Base-by-base conservation (phyloP, 805 yeast species). In the Metschnikowia shivogae region DNA sequence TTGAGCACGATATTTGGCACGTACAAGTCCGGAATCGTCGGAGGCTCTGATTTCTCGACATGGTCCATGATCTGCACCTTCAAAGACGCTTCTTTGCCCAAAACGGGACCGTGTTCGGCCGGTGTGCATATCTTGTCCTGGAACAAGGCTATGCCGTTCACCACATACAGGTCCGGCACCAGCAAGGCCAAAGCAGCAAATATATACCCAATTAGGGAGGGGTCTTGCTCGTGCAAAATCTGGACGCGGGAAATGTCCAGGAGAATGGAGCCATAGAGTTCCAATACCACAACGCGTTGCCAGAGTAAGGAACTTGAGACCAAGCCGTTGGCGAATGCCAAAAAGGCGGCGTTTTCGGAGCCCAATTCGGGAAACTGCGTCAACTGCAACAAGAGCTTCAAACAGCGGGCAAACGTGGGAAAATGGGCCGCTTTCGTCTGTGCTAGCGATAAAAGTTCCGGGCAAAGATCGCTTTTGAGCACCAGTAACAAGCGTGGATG, bases 31-130 rank as follows among this genome's bases (percentile, higher is more conserved):
- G 93, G 86, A 11, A 67, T 51, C 2, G 70, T 57, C 0, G 97
- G 97, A 0, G 96, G 82, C 24, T 86, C 95, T 0, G 68, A 54
- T 56, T 89, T 89, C 59, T 92, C 98, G 20, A 93, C 71, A 43
- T 83, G 77, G 45, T 92, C 97, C 27, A 90, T 70, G 45, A 81
- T 75, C 11, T 81, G 67, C 0, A 82, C 70, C 52, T 80, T 78
- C 38, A 76, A 63, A 0, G 86, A 76, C 9, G 60, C 61, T 4
- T 67, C 62, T 12, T 62, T 59, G 0, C 81, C 72, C 26, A 82
- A 63, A 30, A 50, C 42, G 3, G 42, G 17, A 19, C 49, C 13
- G 6, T 49, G 38, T 10, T 53, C 48, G 1, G 67, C 61, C 4
- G 48, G 43, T 3, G 53, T 57, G 29, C 50, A 48, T 2, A 68